phyloP scores from a whole-genome alignment of 2,329 filamentous ascomycete species.

The Alternaria angustiovoidea region DNA sequence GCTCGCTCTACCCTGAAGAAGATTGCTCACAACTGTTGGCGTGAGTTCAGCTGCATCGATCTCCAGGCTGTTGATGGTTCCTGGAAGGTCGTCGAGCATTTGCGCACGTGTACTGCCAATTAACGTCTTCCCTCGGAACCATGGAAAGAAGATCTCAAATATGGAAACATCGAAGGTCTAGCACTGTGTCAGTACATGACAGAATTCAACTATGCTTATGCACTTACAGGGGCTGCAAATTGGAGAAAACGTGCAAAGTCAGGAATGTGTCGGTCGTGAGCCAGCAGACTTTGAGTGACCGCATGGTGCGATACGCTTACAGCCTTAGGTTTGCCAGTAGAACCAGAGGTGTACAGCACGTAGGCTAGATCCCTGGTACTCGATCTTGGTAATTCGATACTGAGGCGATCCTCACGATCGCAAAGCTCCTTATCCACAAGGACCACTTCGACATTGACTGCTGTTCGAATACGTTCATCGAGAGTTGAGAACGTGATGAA shows the following conservation, averaged over 20 bases:
- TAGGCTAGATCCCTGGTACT: slow-evolving; percentile 69
- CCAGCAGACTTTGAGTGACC: slow-evolving; percentile 81
- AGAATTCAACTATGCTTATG: neutral
- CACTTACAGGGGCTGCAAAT: slow-evolving; percentile 74
- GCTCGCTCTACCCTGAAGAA: slow-evolving; percentile 72
- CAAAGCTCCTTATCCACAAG: slow-evolving; percentile 52
- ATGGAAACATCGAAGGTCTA: slow-evolving; percentile 90
- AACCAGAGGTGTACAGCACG: slow-evolving; percentile 93
- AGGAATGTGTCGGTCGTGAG: slow-evolving; percentile 81
- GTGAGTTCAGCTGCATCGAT: slow-evolving; percentile 90
- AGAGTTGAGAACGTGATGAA: slow-evolving; percentile 69
- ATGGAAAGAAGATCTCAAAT: slow-evolving; percentile 92
- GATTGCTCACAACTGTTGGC: slow-evolving; percentile 81
- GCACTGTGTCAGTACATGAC: slow-evolving; percentile 3
- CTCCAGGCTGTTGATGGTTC: slow-evolving; percentile 68
- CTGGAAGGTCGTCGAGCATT: slow-evolving; percentile 78
- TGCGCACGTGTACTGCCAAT: slow-evolving; percentile 72
- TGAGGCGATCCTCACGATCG: slow-evolving; percentile 28
- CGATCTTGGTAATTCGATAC: slow-evolving; percentile 20
- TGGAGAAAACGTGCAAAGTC: slow-evolving; percentile 82
- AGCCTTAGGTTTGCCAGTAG: slow-evolving; percentile 87
- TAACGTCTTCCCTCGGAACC: slow-evolving; percentile 76
- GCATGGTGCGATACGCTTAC: slow-evolving; percentile 83
- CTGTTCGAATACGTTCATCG: slow-evolving; percentile 47
- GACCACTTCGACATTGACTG: slow-evolving; percentile 51